These are phyloP conservation scores for Zygosaccharomyces pseudobailii DNA, from an alignment of 1,139 yeast species.

Conservation along the genomic window DNA sequence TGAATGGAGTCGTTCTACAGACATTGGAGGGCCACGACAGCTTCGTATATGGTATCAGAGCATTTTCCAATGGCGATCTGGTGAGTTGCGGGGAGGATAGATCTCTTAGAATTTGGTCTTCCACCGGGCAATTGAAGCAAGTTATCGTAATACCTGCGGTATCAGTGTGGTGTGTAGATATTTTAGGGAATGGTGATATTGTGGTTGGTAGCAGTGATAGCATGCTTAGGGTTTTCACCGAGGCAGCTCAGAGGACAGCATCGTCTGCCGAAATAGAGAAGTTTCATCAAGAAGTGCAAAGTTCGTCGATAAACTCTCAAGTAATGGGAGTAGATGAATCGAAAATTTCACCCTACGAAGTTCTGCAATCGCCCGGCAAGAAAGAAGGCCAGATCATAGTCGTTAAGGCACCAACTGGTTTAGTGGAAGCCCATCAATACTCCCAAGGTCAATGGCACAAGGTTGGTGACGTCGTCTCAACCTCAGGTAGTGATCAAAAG, in stretches of 20 bases:
- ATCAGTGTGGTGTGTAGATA: constrained; percentile 78
- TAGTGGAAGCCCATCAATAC: constrained; percentile 87
- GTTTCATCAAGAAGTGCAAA: constrained; percentile 56
- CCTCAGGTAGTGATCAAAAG: constrained; percentile 53
- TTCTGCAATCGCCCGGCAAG: constrained; percentile 55
- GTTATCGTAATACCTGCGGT: constrained; percentile 80
- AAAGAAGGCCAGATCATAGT: constrained; percentile 81
- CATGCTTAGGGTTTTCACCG: constrained; percentile 65
- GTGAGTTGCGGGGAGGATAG: constrained; percentile 87
- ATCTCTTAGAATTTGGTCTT: constrained; percentile 70
- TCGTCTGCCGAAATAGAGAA: constrained; percentile 43
- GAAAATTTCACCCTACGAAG: constrained; percentile 60
- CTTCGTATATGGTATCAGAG: constrained; percentile 67
- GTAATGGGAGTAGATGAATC: constrained; percentile 63
- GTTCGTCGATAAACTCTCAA: constrained; percentile 66
- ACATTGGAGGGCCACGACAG: constrained; percentile 71
- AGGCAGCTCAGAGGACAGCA: constrained; percentile 49
- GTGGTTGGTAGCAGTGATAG: constrained; percentile 83
- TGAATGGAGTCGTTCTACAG: constrained; percentile 43
- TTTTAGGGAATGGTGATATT: constrained; percentile 63
- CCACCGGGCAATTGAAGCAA: constrained; percentile 49
- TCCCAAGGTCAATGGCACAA: constrained; percentile 67
- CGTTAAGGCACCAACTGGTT: constrained; percentile 60
- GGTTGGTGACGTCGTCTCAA: constrained; percentile 86
- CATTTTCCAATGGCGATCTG: constrained; percentile 54